A percentile compares a stretch with the other conserved stretches of the same genome.
Conservation (phyloP, 176 grass and related monocot species). For the Paspalum vaginatum region DNA sequence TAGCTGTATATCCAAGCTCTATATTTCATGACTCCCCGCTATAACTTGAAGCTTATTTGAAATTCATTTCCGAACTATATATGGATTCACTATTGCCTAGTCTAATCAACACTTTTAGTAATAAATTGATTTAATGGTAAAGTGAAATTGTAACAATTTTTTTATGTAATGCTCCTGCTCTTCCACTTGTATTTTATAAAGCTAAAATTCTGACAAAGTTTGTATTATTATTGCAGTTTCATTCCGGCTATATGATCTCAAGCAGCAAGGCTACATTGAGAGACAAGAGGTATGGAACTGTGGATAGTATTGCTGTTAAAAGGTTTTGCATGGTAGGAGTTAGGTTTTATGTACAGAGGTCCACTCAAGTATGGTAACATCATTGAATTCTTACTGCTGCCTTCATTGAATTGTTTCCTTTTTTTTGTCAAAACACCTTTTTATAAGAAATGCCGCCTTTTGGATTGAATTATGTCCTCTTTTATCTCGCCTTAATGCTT, state of each 20-base stretch:
- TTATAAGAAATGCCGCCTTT: constrained; percentile 3
- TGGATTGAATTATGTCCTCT: constrained; percentile 19
- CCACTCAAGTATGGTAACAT: background rate
- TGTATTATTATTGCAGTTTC: constrained; percentile 65
- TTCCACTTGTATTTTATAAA: background rate
- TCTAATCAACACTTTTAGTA: constrained; percentile 6
- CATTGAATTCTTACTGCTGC: background rate
- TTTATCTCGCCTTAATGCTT: constrained; percentile 5
- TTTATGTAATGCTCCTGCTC: background rate
- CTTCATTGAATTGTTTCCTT: background rate
- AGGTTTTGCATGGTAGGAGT: constrained; percentile 18
- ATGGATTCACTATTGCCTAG: background rate
- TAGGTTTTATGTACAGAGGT: background rate
- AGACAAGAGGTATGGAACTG: constrained; percentile 74
- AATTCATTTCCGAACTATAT: background rate
- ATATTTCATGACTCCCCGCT: background rate
- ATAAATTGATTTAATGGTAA: constrained; percentile 2
- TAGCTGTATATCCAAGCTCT: background rate
- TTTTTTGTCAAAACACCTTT: background rate
- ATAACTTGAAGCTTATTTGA: constrained; percentile 23
- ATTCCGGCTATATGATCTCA: constrained; percentile 97
- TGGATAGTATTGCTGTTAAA: constrained; percentile 13
- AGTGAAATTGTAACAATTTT: background rate
- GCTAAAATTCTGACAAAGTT: constrained; percentile 5
- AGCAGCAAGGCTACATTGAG: constrained; percentile 95